Evolutionary conservation across 768 basidiomycete genomes (phyloP), one percentile per base, ranked within the genome.

Genomic region (Hygrophoropsis aurantiaca): DNA sequence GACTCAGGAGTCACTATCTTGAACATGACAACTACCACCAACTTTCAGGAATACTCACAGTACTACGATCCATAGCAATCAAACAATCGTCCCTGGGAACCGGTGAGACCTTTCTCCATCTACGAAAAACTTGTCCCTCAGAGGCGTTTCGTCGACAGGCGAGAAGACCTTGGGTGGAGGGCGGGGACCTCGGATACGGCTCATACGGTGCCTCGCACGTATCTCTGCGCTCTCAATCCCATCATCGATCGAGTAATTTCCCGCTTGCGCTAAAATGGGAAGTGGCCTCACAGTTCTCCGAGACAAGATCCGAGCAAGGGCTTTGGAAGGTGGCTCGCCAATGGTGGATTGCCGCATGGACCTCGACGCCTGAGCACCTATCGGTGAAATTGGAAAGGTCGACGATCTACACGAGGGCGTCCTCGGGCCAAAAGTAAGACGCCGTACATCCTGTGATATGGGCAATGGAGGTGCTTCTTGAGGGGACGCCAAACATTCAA

Each of bases 141-240:
- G 7, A 16, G 46, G 2, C 20, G 9, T 24, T 11, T 24, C 21
- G 15, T n/a, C 23, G 23, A 48, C 19, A 16, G 13, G 40, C 16
- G 25, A 45, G 2, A 44, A 32, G 10, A 33, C 36, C 25, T 40
- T 51, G 4, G 41, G 46, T n/a, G 27, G 49, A 18, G 53, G 49
- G 24, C 47, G 43, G 16, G 47, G 55, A 23, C 51, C 46, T 9
- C 43, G 36, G 16, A 54, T 44, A 24, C 42, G 43, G 7, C 15
- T 45, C 18, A 40, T 11, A 3, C 24, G 21, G 18, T 39, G 23
- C 37, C 38, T 34, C 45, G 18, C 13, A 15, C 46, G 27, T 13
- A 30, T 30, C 13, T 13, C 27, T 13, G 13, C 7, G 27, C 13
- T 13, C 27, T 6, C 13, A 30, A 13, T 6, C 6, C 27, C 13